Evolutionary conservation across 2,329 filamentous ascomycete genomes (phyloP), one percentile per base, ranked within the genome.

Genomic region (Incumbomyces lentus): DNA sequence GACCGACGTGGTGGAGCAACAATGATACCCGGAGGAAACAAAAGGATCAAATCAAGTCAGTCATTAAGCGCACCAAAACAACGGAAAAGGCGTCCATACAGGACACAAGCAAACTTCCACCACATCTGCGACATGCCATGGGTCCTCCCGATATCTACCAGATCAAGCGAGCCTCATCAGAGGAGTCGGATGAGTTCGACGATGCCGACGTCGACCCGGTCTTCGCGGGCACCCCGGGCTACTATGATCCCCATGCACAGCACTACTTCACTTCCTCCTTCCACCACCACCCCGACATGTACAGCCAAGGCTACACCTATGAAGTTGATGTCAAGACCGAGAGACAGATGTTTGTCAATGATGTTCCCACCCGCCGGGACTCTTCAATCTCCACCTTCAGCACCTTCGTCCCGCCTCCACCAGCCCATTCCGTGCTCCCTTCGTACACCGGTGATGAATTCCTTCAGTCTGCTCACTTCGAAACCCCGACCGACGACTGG

Each of bases 311-410:
- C 44, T 62, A 76, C 55, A 87, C 89, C 0, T 95, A 93, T 63
- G 90, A 95, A 66, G 82, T 95, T 51, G 90, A 95, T 64, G 84
- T 96, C 70, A 94, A 90, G 75, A 95, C 89, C 1, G 90, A 95
- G 69, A 78, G 86, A 54, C 87, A 95, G 58, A 88, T 93, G 72
- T 95, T 86, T 65, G 81, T 95, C 65, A 87, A 95, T 59, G 86
- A 95, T 62, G 76, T 95, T 47, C 87, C 86, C 3, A 84, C 88
- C 12, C 73, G 90, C 50, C 75, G 81, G 55, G 89, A 95, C 66
- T 94, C 88, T 11, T 86, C 86, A 29, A 82, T 88, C 32, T 93
- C 89, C 0, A 94, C 88, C 18, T 95, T 94, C 67, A 94, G 82
- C 75, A 89, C 86, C n/a, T 92, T 81, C 63, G 82, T 86, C 17